Evolutionary conservation across 192 early-diverging fungal genomes (phyloP).

Genomic region (Helicostylum pulchrum): DNA sequence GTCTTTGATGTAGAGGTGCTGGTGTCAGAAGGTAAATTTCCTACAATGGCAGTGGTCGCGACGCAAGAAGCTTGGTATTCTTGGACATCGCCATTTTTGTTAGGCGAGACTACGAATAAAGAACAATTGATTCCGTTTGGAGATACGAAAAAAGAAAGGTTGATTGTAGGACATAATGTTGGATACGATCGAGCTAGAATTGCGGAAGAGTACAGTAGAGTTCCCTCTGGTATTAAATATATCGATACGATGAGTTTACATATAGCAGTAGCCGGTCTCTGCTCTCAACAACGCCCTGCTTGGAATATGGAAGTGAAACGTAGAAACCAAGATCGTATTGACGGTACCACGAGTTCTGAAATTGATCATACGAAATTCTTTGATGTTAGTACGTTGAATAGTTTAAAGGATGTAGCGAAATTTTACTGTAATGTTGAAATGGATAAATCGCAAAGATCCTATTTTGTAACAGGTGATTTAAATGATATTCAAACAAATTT

Average conservation of each 20-base stretch:
- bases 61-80: conserved; percentile 81
- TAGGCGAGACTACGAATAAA: conserved; percentile 40
- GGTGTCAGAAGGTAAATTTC: conserved; percentile 62
- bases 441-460: conserved; percentile 62
- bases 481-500: conserved; percentile 64
- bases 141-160: conserved; percentile 31
- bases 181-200: conserved; percentile 89
- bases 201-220: conserved; percentile 76
- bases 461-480: conserved; percentile 58
- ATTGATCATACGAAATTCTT: conserved; percentile 37
- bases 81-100: conserved; percentile 86
- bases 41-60: conserved; percentile 78
- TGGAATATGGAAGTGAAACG: conserved; percentile 75
- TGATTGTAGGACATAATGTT: conserved; percentile 90
- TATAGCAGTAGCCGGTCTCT: conserved; percentile 83
- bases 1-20: conserved; percentile 89
- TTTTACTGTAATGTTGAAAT: conserved; percentile 69
- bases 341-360: conserved; percentile 30
- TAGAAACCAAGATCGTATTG: conserved; percentile 9
- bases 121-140: conserved; percentile 69
- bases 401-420: conserved; percentile 71
- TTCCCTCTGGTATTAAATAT: conserved; percentile 57
- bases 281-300: conserved; percentile 77
- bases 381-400: conserved; percentile 68
- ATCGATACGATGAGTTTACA: conserved; percentile 96